Conservation (phyloP, 73 alveolate genomes). For the Durusdinium trenchii region DNA sequence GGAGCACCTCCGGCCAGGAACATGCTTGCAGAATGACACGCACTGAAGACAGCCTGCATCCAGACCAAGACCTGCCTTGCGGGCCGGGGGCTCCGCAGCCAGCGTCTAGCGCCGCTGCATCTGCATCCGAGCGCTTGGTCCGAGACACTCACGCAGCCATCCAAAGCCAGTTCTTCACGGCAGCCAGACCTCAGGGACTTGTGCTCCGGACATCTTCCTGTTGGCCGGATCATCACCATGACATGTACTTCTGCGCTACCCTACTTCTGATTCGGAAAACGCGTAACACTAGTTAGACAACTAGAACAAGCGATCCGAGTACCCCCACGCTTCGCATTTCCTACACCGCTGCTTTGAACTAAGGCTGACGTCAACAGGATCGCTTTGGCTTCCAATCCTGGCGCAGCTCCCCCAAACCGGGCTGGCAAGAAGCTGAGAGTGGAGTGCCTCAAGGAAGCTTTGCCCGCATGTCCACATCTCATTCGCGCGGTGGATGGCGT, state of each 20-base stretch:
- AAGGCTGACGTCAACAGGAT: conserved; percentile 23
- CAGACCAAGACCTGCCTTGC: background rate
- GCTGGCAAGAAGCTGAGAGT: background rate
- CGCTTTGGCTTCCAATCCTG: background rate
- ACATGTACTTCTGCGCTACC: too few relatives aligned
- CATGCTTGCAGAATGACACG: background rate
- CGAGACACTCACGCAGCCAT: conserved; percentile 23
- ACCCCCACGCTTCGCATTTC: too few relatives aligned
- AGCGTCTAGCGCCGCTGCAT: background rate
- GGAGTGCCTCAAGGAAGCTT: background rate
- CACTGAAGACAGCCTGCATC: background rate
- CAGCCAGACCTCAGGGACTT: background rate
- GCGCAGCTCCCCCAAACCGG: background rate
- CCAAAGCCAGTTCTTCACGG: background rate
- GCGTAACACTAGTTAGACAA: too few relatives aligned
- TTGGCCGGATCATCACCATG: background rate
- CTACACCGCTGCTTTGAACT: too few relatives aligned
- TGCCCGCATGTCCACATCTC: background rate
- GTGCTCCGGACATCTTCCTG: background rate
- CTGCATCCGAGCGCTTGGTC: background rate
- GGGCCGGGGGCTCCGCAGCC: background rate
- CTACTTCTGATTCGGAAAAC: too few relatives aligned
- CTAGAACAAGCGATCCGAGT: too few relatives aligned
- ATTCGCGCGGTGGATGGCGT: background rate
- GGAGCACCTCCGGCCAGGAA: background rate